Percentiles rank a stretch among this genome's conserved stretches.
These are phyloP conservation scores for Chaetomium olivaceum DNA, from an alignment of 2,329 filamentous ascomycete genomes.

Conservation along the genomic window DNA sequence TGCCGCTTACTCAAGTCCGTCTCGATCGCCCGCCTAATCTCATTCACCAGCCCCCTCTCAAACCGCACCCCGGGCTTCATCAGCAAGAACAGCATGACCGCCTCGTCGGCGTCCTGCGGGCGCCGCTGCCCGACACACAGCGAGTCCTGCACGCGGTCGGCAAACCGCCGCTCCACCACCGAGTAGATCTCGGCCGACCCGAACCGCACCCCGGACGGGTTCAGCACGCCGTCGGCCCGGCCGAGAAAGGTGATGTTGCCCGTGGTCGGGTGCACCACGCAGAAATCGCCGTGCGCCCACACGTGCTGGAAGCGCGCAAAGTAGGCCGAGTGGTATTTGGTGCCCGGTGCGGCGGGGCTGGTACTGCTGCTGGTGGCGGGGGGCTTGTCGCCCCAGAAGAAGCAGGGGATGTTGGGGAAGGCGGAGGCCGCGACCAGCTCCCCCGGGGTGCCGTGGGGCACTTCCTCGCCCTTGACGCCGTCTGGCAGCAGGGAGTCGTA, in stretches of 20 bases:
- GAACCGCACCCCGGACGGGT: constrained; percentile 76
- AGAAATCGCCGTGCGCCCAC: constrained; percentile 84
- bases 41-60: constrained; percentile 53
- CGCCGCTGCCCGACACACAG: constrained; percentile 78
- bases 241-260: constrained; percentile 67
- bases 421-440: constrained; percentile 70
- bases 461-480: constrained; percentile 44
- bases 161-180: constrained; percentile 68
- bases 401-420: constrained; percentile 75
- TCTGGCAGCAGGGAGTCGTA: constrained; percentile 64
- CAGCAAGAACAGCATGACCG: constrained; percentile 56
- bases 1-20: constrained; percentile 70
- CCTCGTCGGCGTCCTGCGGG: constrained; percentile 55
- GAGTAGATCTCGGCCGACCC: constrained; percentile 79
- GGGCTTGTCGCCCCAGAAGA: constrained; percentile 59
- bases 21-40: constrained; percentile 65
- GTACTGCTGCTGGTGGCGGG: background rate
- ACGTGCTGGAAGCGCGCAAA: constrained; percentile 65
- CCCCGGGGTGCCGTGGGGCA: constrained; percentile 64
- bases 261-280: constrained; percentile 67
- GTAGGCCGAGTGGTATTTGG: constrained; percentile 61
- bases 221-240: constrained; percentile 75
- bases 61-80: constrained; percentile 60
- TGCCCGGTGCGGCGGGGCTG: constrained; percentile 46
- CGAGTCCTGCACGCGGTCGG: constrained; percentile 65